Evolutionary conservation across 2,329 filamentous ascomycete species (phyloP), one percentile per base, ranked within the genome.

Genomic region (Dactylellina parvicollis): DNA sequence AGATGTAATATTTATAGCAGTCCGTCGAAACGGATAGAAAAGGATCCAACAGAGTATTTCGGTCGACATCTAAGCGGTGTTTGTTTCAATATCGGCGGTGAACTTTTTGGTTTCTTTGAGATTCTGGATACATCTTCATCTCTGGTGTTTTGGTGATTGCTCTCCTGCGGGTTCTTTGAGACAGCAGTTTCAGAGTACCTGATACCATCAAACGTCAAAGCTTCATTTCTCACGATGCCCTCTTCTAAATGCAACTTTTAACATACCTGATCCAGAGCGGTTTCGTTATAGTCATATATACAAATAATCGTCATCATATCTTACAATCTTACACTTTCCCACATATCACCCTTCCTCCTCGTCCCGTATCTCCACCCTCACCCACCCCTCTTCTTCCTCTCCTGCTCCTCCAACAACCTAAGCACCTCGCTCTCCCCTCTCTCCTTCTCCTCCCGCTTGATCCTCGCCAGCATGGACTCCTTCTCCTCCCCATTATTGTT

Each of bases 401-500:
- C 60, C 44, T 72, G 42, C 20, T 72, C 67, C 18, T 46, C 62
- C 9, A 72, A 40, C 50, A 72, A 42, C 18, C 38, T 56, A n/a
- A 72, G 24, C 22, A 72, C 34, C 18, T 49, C 36, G 4, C 57
- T 59, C 7, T 60, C 30, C 7, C 12, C 22, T 34, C 55, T 72
- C 52, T 65, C 54, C 0, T 14, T 36, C 30, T 72, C 59, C 10
- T 72, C 67, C 20, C 57, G 34, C 24, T 52, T 20, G 16, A 72
- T 72, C 20, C 47, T 47, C 26, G 64, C 67, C 20, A 72, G 46
- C 67, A 72, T 72, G 2, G 59, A 50, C 28, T 62, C 57, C 42
- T 32, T 20, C 30, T 56, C 36, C n/a, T 57, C 66, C 1, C 28
- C 50, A 10, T 36, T 34, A 14, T 54, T 52, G 0, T 38, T 30